A percentile compares a stretch with the other conserved stretches of the same genome.
These are phyloP conservation scores for Lichtheimia ramosa DNA, from an alignment of 371 early-diverging fungal genomes.

Conservation along the genomic window DNA sequence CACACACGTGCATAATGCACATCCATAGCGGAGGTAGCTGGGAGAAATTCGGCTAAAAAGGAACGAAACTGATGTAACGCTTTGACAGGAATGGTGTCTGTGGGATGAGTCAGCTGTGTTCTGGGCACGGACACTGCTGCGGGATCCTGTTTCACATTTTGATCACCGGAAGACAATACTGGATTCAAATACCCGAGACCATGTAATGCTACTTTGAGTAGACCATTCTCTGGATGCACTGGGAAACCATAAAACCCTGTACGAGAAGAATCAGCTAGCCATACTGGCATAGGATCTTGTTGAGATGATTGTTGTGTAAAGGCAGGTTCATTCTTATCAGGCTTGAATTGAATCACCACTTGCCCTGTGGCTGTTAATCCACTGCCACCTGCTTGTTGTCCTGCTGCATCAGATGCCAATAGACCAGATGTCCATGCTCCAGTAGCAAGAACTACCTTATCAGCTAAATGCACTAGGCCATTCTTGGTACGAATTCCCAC, in stretches of 20 bases:
- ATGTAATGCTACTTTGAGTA: constrained; percentile 52
- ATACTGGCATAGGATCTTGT: constrained; percentile 32
- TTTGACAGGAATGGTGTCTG: constrained; percentile 40
- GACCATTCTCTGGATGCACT: constrained; percentile 32
- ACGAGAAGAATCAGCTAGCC: constrained; percentile 48
- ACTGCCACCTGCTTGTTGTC: too few species aligned
- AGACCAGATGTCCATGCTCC: constrained; percentile 57
- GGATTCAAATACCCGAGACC: constrained; percentile 44
- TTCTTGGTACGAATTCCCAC: constrained; percentile 46
- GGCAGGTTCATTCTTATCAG: neutral
- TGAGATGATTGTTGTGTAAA: constrained; percentile 2
- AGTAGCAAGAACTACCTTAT: constrained; percentile 45
- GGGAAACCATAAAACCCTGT: constrained; percentile 59
- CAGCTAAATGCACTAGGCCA: constrained; percentile 28
- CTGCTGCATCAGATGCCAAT: constrained; percentile 27
- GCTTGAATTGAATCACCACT: constrained; percentile 49
- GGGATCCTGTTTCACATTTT: neutral
- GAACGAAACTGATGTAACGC: constrained; percentile 28
- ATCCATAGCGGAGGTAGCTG: constrained; percentile 27
- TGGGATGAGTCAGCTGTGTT: constrained; percentile 32
- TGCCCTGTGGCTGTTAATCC: constrained; percentile 47
- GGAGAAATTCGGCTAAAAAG: constrained; percentile 36
- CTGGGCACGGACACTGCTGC: constrained; percentile 34
- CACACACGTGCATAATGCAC: constrained; percentile 35
- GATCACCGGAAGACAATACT: constrained; percentile 15